Evolutionary conservation across 129 eudicot genomes (phyloP).

Genomic region (Helichrysum umbraculigerum): DNA sequence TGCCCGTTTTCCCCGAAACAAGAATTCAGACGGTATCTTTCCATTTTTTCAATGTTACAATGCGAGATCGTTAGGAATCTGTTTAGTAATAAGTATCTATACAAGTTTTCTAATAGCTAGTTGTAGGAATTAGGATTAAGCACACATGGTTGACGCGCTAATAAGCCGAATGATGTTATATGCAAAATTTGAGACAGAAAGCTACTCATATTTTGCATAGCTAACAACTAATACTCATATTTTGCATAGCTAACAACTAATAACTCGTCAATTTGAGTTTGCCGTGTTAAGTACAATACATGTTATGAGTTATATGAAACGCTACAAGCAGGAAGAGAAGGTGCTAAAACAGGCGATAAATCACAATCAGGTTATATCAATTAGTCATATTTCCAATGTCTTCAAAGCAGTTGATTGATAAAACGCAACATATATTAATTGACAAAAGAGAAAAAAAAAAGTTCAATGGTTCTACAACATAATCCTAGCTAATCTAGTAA

Average conservation of each 20-base stretch:
- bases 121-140: no score
- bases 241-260: neutral
- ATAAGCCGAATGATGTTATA: neutral
- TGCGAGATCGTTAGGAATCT: no score
- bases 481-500: conserved; percentile 20
- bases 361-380: neutral
- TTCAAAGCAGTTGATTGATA: conserved; percentile 19
- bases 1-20: no score
- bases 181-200: neutral
- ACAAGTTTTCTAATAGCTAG: no score
- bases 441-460: neutral
- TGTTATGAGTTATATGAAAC: neutral
- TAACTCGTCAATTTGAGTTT: neutral
- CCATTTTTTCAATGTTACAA: no score
- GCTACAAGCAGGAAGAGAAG: neutral
- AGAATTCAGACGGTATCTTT: no score
- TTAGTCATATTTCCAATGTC: neutral
- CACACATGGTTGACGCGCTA: neutral
- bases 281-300: neutral
- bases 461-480: conserved; percentile 21
- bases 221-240: neutral
- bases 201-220: neutral
- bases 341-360: neutral
- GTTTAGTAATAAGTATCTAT: no score
- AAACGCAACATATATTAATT: conserved; percentile 17